phyloP scores from a whole-genome alignment of 2,329 filamentous ascomycete species.

The Cercospora zeae-maydis region DNA sequence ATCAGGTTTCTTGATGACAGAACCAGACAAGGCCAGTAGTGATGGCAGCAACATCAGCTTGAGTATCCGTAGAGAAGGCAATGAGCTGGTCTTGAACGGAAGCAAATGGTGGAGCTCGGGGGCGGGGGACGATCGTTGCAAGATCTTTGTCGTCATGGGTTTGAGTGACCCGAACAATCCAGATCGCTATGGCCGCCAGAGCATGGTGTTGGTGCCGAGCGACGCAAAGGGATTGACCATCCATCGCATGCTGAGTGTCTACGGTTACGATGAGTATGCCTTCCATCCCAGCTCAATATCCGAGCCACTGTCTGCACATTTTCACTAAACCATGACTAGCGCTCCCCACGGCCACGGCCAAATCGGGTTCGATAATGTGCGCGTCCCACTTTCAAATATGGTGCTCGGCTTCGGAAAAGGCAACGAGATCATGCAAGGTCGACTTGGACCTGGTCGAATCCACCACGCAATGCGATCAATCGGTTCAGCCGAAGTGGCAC shows the following conservation, averaged over 20 bases:
- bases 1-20: slow-evolving; percentile 47
- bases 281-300: not conserved
- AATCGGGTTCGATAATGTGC: slow-evolving; percentile 82
- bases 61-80: slow-evolving; percentile 74
- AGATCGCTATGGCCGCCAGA: slow-evolving; percentile 84
- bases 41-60: slow-evolving; percentile 55
- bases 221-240: slow-evolving; percentile 82
- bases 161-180: slow-evolving; percentile 75
- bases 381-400: slow-evolving; percentile 76
- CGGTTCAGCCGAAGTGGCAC: slow-evolving; percentile 80
- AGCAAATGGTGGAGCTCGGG: slow-evolving; percentile 99
- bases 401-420: slow-evolving; percentile 89
- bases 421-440: slow-evolving; percentile 97
- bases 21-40: slow-evolving; percentile 50
- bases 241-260: slow-evolving; percentile 87
- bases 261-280: slow-evolving; percentile 77
- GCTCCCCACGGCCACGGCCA: slow-evolving; percentile 98
- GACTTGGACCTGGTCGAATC: slow-evolving; percentile 90
- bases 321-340: slow-evolving; percentile 11
- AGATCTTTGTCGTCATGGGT: slow-evolving; percentile 94
- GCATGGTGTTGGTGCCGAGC: slow-evolving; percentile 82
- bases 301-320: not conserved
- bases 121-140: slow-evolving; percentile 86
- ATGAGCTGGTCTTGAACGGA: slow-evolving; percentile 88
- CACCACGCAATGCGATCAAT: slow-evolving; percentile 97